A percentile compares a stretch with the other conserved stretches of the same genome.
Conservation (phyloP, 371 early-diverging fungal genomes). For the Mortierella sp. region DNA sequence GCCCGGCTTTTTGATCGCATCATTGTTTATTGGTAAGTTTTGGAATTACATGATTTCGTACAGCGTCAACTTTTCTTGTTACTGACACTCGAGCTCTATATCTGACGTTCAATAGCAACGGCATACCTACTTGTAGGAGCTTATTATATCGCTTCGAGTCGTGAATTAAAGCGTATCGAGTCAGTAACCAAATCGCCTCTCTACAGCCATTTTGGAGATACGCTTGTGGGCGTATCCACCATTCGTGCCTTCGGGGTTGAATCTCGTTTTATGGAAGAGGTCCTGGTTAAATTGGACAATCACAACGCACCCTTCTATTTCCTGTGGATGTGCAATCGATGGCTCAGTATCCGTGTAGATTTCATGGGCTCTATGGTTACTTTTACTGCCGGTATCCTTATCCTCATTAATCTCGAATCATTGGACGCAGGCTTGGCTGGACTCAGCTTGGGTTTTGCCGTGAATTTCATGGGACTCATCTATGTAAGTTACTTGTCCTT, state of each 20-base stretch:
- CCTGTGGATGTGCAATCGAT: conserved; percentile 85
- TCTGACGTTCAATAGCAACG: conserved; percentile 16
- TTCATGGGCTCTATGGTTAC: conserved; percentile 74
- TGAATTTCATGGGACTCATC: conserved; percentile 74
- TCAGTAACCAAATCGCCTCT: conserved; percentile 82
- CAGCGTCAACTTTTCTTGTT: background rate
- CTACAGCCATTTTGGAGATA: conserved; percentile 84
- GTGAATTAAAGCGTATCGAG: conserved; percentile 87
- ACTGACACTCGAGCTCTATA: background rate
- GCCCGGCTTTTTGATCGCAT: conserved; percentile 70
- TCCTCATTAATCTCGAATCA: conserved; percentile 53
- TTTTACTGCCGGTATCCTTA: conserved; percentile 68
- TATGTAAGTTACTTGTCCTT: conserved; percentile 34
- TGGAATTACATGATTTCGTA: background rate
- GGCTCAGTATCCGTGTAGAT: conserved; percentile 84
- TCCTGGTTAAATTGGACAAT: conserved; percentile 65
- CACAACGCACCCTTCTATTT: conserved; percentile 80
- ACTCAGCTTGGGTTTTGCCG: conserved; percentile 79
- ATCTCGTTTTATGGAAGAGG: conserved; percentile 67
- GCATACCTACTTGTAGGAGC: conserved; percentile 66
- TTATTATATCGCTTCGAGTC: conserved; percentile 76
- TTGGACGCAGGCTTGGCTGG: conserved; percentile 82
- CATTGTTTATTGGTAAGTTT: conserved; percentile 34
- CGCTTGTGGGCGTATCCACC: conserved; percentile 74
- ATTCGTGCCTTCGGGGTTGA: conserved; percentile 85